These are phyloP conservation scores for Heliosperma pusillum DNA, from an alignment of 148 eudicot genomes.

Conservation along the genomic window DNA sequence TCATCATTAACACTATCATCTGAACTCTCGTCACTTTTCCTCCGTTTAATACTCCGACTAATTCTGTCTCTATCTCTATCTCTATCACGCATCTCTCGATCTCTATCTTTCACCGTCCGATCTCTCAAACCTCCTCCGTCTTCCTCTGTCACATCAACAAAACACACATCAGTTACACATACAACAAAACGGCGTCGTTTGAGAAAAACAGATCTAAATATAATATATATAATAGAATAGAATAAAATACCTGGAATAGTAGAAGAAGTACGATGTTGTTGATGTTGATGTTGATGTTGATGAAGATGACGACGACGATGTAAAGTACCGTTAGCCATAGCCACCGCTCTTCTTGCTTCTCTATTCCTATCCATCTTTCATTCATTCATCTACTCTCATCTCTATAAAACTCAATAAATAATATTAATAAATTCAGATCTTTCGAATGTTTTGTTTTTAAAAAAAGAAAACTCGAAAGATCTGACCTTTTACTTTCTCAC, in stretches of 20 bases:
- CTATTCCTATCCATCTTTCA: constrained; percentile 1
- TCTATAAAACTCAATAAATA: background rate
- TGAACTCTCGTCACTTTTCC: constrained; percentile 55
- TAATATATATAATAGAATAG: too few species aligned
- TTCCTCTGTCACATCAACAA: constrained; percentile 53
- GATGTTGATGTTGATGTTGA: constrained; percentile 40
- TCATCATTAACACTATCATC: constrained; percentile 81
- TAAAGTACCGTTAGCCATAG: constrained; percentile 48
- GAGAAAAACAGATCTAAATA: background rate
- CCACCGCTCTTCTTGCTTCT: constrained; percentile 2
- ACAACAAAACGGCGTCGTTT: background rate
- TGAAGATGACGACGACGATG: constrained; percentile 44
- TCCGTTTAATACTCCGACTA: constrained; percentile 42
- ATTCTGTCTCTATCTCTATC: constrained; percentile 47
- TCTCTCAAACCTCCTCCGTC: constrained; percentile 55
- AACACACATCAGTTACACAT: background rate
- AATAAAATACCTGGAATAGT: constrained; percentile 75
- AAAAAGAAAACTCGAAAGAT: background rate
- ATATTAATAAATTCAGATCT: background rate
- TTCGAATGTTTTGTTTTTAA: background rate
- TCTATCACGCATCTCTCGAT: constrained; percentile 31
- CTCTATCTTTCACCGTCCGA: constrained; percentile 54
- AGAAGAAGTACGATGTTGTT: constrained; percentile 55
- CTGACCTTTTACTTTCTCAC: background rate
- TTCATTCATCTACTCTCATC: background rate